phyloP scores from a whole-genome alignment of 2,329 filamentous ascomycete species.

The Penicillium sp. region DNA sequence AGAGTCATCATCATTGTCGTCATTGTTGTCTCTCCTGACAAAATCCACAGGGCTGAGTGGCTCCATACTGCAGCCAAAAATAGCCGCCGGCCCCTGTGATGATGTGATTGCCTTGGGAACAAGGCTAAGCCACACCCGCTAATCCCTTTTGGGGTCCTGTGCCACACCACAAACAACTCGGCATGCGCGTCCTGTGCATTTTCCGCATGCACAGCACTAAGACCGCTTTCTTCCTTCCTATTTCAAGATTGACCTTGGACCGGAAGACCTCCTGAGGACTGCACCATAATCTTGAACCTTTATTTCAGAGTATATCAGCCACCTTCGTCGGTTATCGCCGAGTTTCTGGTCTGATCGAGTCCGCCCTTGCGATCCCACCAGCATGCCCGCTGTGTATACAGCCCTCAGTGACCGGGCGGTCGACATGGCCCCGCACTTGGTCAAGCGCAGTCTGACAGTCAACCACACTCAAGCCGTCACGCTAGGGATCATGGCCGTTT shows the following conservation, averaged over 20 bases:
- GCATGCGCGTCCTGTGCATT: slow-evolving; percentile 14
- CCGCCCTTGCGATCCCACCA: slow-evolving; percentile 4
- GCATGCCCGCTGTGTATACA: slow-evolving; percentile 34
- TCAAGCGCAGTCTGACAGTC: slow-evolving; percentile 59
- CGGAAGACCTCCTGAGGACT: no score
- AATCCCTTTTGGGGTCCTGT: neutral
- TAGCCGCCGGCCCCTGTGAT: neutral
- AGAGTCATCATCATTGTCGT: no score
- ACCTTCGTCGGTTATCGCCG: neutral
- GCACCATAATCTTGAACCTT: neutral
- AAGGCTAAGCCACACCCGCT: neutral
- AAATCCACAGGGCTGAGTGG: no score
- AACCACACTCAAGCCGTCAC: slow-evolving; percentile 72
- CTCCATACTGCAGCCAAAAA: neutral
- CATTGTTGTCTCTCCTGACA: no score
- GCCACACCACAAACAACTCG: slow-evolving; percentile 1
- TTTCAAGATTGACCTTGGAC: neutral
- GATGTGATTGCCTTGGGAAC: neutral
- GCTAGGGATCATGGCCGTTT: slow-evolving; percentile 69
- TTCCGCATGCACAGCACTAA: slow-evolving; percentile 12
- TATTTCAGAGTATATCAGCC: neutral
- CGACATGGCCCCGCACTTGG: slow-evolving; percentile 38
- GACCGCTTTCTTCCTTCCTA: neutral
- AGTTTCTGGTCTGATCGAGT: neutral
- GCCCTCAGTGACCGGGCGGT: slow-evolving; percentile 24